Base-by-base conservation (phyloP, 2,329 filamentous ascomycete genomes). In the Xylaria sp. region DNA sequence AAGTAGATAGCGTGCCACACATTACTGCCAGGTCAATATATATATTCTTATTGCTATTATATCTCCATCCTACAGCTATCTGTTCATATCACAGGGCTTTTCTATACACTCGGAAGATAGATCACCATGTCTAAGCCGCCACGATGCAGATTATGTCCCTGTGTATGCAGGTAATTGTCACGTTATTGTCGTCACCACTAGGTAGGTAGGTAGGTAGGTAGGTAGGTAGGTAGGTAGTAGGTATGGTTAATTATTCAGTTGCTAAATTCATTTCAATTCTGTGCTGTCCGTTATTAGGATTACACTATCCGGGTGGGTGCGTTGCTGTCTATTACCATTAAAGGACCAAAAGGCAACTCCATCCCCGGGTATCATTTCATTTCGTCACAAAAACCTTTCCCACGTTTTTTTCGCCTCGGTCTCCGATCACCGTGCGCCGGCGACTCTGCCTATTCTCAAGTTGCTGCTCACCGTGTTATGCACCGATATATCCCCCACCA, bases 291-390 rank as follows among this genome's bases (percentile, higher is more conserved):
- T 31, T 46, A 66, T 64, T 64, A 61, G 54, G 60, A 66, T 67
- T 67, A 59, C 60, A 66, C 57, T 65, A 60, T 56, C 52, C 55
- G 63, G 60, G 57, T 45, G 60, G 61, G 57, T 45, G 49, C 38
- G 52, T 58, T 52, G 55, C 51, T 19, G 63, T 64, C 66, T 61
- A 57, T 62, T 64, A 64, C 55, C 64, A 70, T 67, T 73, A 72
- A 61, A 70, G 64, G 69, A 71, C 65, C 67, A 70, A 66, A 62
- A 62, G 57, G 35, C 64, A 64, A 58, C 46, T 49, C 62, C 63
- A 5, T 31, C 21, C 64, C 68, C 61, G 70, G 71, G 70, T 73
- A 73, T 73, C 71, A 71, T 72, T 69, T 65, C 63, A 68, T 67
- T 57, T 69, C 70, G 64, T 68, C 56, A 61, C n/a, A n/a, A n/a